These are phyloP conservation scores for Fonsecaea multimorphosa DNA, from an alignment of 2,329 filamentous ascomycete genomes.

Conservation along the genomic window DNA sequence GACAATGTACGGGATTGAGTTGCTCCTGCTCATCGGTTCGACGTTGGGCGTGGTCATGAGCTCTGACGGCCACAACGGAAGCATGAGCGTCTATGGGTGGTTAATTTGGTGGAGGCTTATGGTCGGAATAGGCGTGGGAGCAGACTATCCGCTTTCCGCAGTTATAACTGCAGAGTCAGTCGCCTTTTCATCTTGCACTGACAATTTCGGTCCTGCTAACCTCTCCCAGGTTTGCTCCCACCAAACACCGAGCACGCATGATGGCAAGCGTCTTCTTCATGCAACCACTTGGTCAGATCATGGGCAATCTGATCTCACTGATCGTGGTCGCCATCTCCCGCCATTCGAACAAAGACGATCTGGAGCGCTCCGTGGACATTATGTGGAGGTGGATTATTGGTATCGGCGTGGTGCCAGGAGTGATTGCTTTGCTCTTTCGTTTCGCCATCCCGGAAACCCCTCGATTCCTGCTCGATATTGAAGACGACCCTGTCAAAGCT, in stretches of 20 bases:
- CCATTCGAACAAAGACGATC: slow-evolving; percentile 40
- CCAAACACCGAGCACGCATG: slow-evolving; percentile 70
- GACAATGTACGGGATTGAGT: slow-evolving; percentile 59
- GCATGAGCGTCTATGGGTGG: slow-evolving; percentile 54
- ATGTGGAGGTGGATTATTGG: slow-evolving; percentile 73
- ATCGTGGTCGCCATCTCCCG: slow-evolving; percentile 48
- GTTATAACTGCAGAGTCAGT: slow-evolving; percentile 71
- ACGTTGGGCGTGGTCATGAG: slow-evolving; percentile 56
- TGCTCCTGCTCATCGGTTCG: slow-evolving; percentile 55
- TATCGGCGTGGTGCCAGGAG: slow-evolving; percentile 67
- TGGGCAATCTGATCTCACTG: slow-evolving; percentile 67
- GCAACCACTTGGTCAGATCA: slow-evolving; percentile 71
- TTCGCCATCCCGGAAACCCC: slow-evolving; percentile 71
- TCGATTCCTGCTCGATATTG: slow-evolving; percentile 69
- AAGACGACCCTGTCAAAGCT: slow-evolving; percentile 64
- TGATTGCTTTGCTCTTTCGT: slow-evolving; percentile 69
- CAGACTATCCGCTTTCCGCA: slow-evolving; percentile 70
- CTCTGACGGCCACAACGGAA: slow-evolving; percentile 50
- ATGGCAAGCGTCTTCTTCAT: slow-evolving; percentile 71
- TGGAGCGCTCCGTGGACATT: slow-evolving; percentile 58
- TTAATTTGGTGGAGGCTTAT: slow-evolving; percentile 57
- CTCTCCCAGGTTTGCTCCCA: slow-evolving; percentile 54
- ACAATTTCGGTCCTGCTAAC: slow-evolving; percentile 5
- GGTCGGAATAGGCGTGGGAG: slow-evolving; percentile 65
- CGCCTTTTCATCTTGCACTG: slow-evolving; percentile 15